These are phyloP conservation scores for Lanmaoa pseudosensibilis DNA, from an alignment of 768 basidiomycete species.

Conservation along the genomic window DNA sequence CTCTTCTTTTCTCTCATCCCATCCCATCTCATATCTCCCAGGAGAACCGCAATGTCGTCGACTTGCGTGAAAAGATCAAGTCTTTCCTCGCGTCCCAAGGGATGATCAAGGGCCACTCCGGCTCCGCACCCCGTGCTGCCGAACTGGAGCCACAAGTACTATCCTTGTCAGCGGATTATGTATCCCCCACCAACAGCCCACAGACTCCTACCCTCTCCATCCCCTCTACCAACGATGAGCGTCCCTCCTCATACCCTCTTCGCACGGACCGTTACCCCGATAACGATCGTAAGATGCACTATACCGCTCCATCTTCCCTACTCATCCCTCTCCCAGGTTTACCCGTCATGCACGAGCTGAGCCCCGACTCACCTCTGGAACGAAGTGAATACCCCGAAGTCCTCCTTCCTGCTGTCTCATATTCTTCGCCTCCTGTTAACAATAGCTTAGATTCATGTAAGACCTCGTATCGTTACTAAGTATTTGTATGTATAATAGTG, in stretches of 20 bases:
- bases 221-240: slow-evolving; percentile 41
- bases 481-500: slow-evolving; percentile 63
- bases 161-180: slow-evolving; percentile 43
- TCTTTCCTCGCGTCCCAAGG: slow-evolving; percentile 75
- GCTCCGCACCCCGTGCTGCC: slow-evolving; percentile 56
- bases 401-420: slow-evolving; percentile 31
- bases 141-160: slow-evolving; percentile 61
- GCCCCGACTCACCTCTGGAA: slow-evolving; percentile 35
- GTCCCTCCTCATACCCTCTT: slow-evolving; percentile 37
- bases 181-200: slow-evolving; percentile 41
- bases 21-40: slow-evolving; percentile 31
- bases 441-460: slow-evolving; percentile 72
- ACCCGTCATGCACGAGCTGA: slow-evolving; percentile 32
- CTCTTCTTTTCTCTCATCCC: not conserved
- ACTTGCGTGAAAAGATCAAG: slow-evolving; percentile 78
- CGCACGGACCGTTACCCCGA: slow-evolving; percentile 29
- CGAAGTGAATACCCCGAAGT: slow-evolving; percentile 32
- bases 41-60: slow-evolving; percentile 69
- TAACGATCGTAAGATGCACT: slow-evolving; percentile 27
- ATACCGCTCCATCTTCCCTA: not conserved
- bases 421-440: slow-evolving; percentile 38
- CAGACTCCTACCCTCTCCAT: slow-evolving; percentile 50
- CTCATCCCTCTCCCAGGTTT: slow-evolving; percentile 21
- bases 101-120: slow-evolving; percentile 88
- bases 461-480: slow-evolving; percentile 70